A percentile compares a stretch with the other conserved stretches of the same genome.
These are phyloP conservation scores for Brassica juncea DNA, from an alignment of 345 rosid genomes.

Conservation along the genomic window DNA sequence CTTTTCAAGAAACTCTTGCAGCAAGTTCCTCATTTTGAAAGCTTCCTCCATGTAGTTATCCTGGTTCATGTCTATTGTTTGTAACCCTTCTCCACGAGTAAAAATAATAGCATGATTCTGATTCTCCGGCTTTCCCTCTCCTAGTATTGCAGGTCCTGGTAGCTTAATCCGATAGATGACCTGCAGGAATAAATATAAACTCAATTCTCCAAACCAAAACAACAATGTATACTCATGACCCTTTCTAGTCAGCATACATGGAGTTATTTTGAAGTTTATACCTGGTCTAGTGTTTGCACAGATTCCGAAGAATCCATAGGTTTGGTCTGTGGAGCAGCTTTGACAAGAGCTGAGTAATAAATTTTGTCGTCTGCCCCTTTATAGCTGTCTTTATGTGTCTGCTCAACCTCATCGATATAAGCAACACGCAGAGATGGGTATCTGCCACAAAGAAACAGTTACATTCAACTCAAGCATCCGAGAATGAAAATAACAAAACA, in stretches of 20 bases:
- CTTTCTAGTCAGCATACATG: constrained; percentile 15
- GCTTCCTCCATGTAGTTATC: constrained; percentile 89
- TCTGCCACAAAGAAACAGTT: constrained; percentile 40
- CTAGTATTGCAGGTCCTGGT: constrained; percentile 61
- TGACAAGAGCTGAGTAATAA: constrained; percentile 70
- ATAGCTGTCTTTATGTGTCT: constrained; percentile 55
- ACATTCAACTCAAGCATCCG: constrained; percentile 7
- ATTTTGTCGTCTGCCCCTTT: constrained; percentile 49
- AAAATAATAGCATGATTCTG: constrained; percentile 65
- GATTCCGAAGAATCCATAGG: constrained; percentile 69
- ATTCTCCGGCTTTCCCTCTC: constrained; percentile 69
- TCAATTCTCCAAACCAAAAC: constrained; percentile 12
- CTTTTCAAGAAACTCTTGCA: constrained; percentile 67
- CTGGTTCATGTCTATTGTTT: constrained; percentile 74
- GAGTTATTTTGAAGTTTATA: constrained; percentile 34
- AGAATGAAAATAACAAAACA: background rate
- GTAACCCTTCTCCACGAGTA: constrained; percentile 64
- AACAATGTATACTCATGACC: background rate
- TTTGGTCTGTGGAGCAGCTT: constrained; percentile 62
- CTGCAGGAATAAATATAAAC: constrained; percentile 35
- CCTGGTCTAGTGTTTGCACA: constrained; percentile 74
- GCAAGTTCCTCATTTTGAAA: constrained; percentile 81
- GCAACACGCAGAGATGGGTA: constrained; percentile 78
- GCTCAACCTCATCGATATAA: constrained; percentile 77
- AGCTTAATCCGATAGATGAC: constrained; percentile 57